A percentile compares a stretch with the other conserved stretches of the same genome.
These are phyloP conservation scores for Boletus huronensis DNA, from an alignment of 768 basidiomycete genomes.

Conservation along the genomic window DNA sequence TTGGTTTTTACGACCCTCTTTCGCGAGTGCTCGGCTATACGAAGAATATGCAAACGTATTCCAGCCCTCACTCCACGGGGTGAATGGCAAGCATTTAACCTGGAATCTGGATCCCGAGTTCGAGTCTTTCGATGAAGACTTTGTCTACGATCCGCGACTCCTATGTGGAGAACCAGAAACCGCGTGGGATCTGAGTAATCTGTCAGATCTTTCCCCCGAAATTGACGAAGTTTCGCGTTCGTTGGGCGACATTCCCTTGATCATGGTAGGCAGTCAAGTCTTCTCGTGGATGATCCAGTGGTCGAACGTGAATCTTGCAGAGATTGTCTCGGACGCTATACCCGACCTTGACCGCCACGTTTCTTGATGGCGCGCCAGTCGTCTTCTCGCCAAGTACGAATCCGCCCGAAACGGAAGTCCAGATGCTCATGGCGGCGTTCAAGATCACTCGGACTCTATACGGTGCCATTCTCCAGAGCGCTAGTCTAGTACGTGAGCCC, in stretches of 20 bases:
- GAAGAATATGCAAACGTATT: conserved; percentile 50
- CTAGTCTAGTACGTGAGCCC: conserved; percentile 33
- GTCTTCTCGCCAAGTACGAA: conserved; percentile 70
- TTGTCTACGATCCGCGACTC: conserved; percentile 24
- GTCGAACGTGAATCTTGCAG: conserved; percentile 35
- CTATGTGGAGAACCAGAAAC: conserved; percentile 10
- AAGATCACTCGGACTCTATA: conserved; percentile 62
- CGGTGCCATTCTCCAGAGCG: conserved; percentile 46
- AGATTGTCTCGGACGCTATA: conserved; percentile 72
- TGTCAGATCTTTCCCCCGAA: conserved; percentile 25
- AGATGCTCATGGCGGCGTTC: conserved; percentile 54
- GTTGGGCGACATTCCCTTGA: conserved; percentile 17
- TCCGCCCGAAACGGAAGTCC: conserved; percentile 57
- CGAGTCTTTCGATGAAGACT: conserved; percentile 30
- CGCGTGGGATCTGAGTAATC: conserved; percentile 35
- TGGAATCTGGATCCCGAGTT: conserved; percentile 27
- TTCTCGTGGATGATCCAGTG: conserved; percentile 16
- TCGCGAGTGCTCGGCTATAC: conserved; percentile 50
- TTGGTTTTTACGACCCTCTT: conserved; percentile 66
- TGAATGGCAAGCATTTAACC: conserved; percentile 17
- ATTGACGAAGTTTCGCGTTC: conserved; percentile 13
- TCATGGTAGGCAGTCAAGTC: conserved; percentile 23
- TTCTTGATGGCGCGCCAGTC: conserved; percentile 81
- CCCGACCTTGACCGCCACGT: conserved; percentile 74
- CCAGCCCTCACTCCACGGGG: conserved; percentile 18